A percentile compares a stretch with the other conserved stretches of the same genome.
Evolutionary conservation across 306 rosid species (phyloP).

Genomic region (Sindora glabra): DNA sequence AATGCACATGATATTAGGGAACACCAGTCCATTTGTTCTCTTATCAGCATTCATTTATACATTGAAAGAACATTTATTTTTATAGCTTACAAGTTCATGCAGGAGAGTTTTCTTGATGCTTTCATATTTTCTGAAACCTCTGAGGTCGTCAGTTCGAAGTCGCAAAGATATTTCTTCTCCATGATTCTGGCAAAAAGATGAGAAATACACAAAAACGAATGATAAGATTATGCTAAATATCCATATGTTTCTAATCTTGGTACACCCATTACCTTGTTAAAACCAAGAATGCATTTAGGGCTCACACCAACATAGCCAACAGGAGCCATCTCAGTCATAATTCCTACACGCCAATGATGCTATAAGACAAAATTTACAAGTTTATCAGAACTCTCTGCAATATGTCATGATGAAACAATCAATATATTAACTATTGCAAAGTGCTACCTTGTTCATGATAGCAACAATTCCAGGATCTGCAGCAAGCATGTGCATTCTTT

Average conservation of each 20-base stretch:
- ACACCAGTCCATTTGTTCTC: background rate
- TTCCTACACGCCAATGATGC: constrained; percentile 92
- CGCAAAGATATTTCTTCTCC: constrained; percentile 97
- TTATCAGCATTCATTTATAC: background rate
- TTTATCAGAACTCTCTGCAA: constrained; percentile 15
- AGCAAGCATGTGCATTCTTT: constrained; percentile 94
- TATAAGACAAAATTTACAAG: constrained; percentile 27
- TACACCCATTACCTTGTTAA: constrained; percentile 60
- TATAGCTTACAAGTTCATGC: constrained; percentile 84
- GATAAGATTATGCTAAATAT: background rate
- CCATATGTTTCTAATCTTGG: background rate
- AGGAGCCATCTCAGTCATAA: constrained; percentile 98
- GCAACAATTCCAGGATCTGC: constrained; percentile 96
- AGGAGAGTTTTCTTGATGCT: constrained; percentile 84
- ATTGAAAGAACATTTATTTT: background rate
- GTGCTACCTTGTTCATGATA: constrained; percentile 76
- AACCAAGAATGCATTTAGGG: constrained; percentile 90
- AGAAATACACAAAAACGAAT: background rate
- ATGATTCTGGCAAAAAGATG: constrained; percentile 42
- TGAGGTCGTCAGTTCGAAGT: constrained; percentile 92
- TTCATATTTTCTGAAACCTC: constrained; percentile 86
- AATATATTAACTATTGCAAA: background rate
- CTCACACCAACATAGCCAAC: constrained; percentile 86
- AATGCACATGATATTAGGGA: background rate
- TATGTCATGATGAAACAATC: constrained; percentile 16